A percentile compares a stretch with the other conserved stretches of the same genome.
Conservation (phyloP, 2,329 filamentous ascomycete genomes). For the Escovopsis sp. region DNA sequence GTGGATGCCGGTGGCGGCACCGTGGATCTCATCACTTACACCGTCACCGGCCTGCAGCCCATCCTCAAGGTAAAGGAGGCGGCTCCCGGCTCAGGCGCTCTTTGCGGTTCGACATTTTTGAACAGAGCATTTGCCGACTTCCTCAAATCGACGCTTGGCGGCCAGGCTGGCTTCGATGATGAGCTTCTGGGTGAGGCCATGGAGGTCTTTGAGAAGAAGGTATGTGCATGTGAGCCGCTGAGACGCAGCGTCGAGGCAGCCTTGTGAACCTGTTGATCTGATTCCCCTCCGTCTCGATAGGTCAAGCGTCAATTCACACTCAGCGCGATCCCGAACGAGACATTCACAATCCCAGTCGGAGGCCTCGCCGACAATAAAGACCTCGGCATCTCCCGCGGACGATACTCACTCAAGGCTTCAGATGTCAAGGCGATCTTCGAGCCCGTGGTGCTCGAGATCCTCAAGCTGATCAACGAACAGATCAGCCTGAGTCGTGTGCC, state of each 20-base stretch:
- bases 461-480: slow-evolving; percentile 27
- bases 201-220: slow-evolving; percentile 26
- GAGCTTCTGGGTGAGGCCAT: slow-evolving; percentile 24
- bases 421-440: slow-evolving; percentile 28
- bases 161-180: slow-evolving; percentile 24
- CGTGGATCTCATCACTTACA: slow-evolving; percentile 35
- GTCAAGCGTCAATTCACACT: slow-evolving; percentile 4
- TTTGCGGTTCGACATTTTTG: slow-evolving; percentile 31
- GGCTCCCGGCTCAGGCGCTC: slow-evolving; percentile 27
- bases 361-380: slow-evolving; percentile 24
- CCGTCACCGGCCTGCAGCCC: slow-evolving; percentile 26
- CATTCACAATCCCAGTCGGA: slow-evolving; percentile 23
- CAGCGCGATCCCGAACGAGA: slow-evolving; percentile 6
- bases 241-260: too few relatives aligned
- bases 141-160: slow-evolving; percentile 23
- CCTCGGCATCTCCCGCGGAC: slow-evolving; percentile 21
- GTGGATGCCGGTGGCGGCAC: slow-evolving; percentile 37
- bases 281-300: background rate
- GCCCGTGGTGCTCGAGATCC: slow-evolving; percentile 26
- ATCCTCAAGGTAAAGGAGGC: slow-evolving; percentile 29
- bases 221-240: too few relatives aligned
- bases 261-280: background rate
- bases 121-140: slow-evolving; percentile 29
- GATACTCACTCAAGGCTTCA: slow-evolving; percentile 20
- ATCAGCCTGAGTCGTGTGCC: slow-evolving; percentile 22